Base-by-base conservation (phyloP, 768 basidiomycete species). In the Strobilomyces confusus region DNA sequence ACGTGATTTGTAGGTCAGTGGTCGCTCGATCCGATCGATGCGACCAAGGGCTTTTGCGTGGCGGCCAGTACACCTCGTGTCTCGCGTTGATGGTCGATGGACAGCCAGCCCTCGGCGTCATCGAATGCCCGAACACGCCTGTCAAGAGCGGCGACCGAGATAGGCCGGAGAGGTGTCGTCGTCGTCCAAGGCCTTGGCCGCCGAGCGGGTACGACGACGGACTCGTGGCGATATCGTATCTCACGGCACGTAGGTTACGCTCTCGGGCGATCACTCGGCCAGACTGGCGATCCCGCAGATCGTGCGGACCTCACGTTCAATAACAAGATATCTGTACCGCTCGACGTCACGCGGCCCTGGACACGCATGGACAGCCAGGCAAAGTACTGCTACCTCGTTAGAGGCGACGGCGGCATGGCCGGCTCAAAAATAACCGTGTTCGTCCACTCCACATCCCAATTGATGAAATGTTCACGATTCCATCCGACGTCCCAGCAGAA, bases 341-440 rank as follows among this genome's bases (percentile, higher is more conserved):
- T 98, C 23, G 79, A 79, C 2, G 79, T 97, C 50, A 82, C 83
- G 17, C 73, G 79, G 2, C 66, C 78, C 0, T 84, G 89, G 9
- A 75, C 84, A 14, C 78, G 92, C 19, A 97, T 98, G 94, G 95
- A 98, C 68, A 91, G 88, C 66, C 95, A 98, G 69, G 93, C 94
- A 1, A 99, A 98, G 72, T 98, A 98, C 60, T 83, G 87, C 29
- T 84, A 85, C 63, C 80, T 98, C 14, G 83, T 84, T 6, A 75
- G 95, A 38, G 93, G 95, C 0, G 89, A 95, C 51, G 94, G 93
- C 1, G 86, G 84, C 1, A 80, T 82, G n/a, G n/a, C n/a, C n/a
- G n/a, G n/a, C n/a, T n/a, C n/a, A n/a, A n/a, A n/a, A n/a, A n/a
- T n/a, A n/a, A n/a, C n/a, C n/a, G n/a, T n/a, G n/a, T n/a, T n/a